A percentile compares a stretch with the other conserved stretches of the same genome.
phyloP scores from a whole-genome alignment of 345 rosid genomes.

The Eucalyptus marginata region DNA sequence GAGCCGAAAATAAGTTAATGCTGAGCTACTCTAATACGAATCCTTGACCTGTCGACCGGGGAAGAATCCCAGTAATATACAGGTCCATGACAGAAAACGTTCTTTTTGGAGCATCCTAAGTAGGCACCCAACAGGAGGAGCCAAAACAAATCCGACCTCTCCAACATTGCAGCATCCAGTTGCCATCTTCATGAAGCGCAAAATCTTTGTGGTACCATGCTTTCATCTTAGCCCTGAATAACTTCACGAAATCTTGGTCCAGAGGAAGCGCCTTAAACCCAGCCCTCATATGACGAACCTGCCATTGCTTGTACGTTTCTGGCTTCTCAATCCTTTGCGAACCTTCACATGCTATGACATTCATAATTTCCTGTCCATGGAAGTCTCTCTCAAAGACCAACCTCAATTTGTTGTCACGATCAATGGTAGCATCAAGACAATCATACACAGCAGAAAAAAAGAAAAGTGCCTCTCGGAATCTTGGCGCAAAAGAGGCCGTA shows the following conservation, averaged over 20 bases:
- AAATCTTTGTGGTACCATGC: too few species aligned
- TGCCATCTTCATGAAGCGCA: conserved; percentile 3
- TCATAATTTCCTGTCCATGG: conserved; percentile 8
- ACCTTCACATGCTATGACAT: conserved; percentile 19
- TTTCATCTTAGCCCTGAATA: too few species aligned
- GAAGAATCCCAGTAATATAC: too few species aligned
- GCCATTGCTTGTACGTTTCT: conserved; percentile 19
- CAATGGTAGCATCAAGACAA: conserved; percentile 2
- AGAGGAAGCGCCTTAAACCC: background rate
- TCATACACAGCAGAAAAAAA: conserved; percentile 11
- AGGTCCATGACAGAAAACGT: too few species aligned
- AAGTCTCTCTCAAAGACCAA: conserved; percentile 10
- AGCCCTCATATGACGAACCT: conserved; percentile 11
- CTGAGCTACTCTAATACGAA: too few species aligned
- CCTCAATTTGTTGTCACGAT: conserved; percentile 2
- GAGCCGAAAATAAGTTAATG: too few species aligned
- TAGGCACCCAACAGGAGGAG: conserved; percentile 10
- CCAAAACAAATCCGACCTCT: conserved; percentile 8
- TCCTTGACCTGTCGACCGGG: too few species aligned
- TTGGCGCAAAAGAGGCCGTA: conserved; percentile 20
- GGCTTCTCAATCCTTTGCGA: background rate
- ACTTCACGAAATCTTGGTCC: too few species aligned
- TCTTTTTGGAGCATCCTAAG: background rate
- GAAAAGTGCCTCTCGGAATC: conserved; percentile 2
- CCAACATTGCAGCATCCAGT: conserved; percentile 22